Evolutionary conservation across 108 stramenopile species (phyloP), one percentile per base, ranked within the genome.

Genomic region (Conticribra weissflogii): DNA sequence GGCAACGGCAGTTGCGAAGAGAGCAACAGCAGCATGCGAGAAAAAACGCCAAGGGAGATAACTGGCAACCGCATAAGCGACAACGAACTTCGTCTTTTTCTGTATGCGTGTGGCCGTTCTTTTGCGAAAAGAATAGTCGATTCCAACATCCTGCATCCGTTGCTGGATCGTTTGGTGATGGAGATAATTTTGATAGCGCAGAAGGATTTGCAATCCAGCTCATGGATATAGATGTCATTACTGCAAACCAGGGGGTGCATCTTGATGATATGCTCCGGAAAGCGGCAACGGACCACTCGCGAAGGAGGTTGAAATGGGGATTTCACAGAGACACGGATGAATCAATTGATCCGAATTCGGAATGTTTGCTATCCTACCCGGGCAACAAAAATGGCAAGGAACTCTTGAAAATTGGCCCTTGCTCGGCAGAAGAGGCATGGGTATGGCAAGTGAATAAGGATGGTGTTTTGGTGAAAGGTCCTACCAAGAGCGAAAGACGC

Each of bases 381-480:
- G 36, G 51, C n/a, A 48, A 49, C 7, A 32, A 48, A 29, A 41
- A 57, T 18, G 61, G 54, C 3, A 47, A 69, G 28, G 21, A 60
- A 50, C 52, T 63, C 44, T 72, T 73, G 56, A 68, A 34, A 64
- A 67, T 85, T 22, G 87, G 81, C 27, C 51, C 87, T 5, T 88
- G 87, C 59, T 71, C 68, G 16, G 62, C 83, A 33, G 79, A 87
- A 44, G 78, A 82, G 41, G 84, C 88, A 55, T 89, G 86, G 86
- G 56, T 74, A 32, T 89, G 88, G 88, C 80, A 76, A 57, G 70
- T 89, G 54, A 83, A 83, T 56, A 76, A 62, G 44, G 46, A 83
- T 66, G 88, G 88, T 2, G 59, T 84, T 22, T 54, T 89, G 54
- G 57, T 78, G 31, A 76, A 73, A 33, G 79, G 72, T 16, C 47